These are phyloP conservation scores for Wallacemonas sp. DNA, from an alignment of 208 protist species.

Conservation along the genomic window DNA sequence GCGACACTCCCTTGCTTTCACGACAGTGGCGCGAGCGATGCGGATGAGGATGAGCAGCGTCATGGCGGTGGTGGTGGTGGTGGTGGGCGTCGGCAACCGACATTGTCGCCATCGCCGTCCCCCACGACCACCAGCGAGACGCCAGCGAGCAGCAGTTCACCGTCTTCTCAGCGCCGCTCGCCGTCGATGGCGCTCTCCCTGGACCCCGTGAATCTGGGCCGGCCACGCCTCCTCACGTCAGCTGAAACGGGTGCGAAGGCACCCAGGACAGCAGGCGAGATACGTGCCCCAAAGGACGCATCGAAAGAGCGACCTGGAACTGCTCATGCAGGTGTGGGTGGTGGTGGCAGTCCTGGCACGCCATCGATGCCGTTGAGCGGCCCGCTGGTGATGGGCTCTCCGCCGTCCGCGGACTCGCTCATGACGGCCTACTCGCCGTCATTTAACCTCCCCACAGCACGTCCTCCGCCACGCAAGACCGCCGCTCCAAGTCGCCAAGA, in stretches of 20 bases:
- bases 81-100: too few relatives aligned
- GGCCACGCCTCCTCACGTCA: not conserved
- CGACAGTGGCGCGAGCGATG: not conserved
- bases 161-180: not conserved
- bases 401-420: not conserved
- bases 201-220: not conserved
- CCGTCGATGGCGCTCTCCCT: slow-evolving; percentile 3
- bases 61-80: not conserved
- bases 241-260: not conserved
- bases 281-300: too few relatives aligned
- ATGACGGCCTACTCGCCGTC: too few relatives aligned
- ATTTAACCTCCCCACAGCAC: not conserved
- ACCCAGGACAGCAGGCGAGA: not conserved
- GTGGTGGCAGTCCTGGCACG: too few relatives aligned
- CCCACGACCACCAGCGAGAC: not conserved
- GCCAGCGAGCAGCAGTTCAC: not conserved
- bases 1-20: not conserved
- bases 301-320: too few relatives aligned
- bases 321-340: too few relatives aligned
- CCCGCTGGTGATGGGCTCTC: too few relatives aligned
- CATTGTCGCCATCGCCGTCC: not conserved
- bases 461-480: not conserved
- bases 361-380: too few relatives aligned
- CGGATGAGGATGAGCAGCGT: not conserved
- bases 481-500: not conserved